A percentile compares a stretch with the other conserved stretches of the same genome.
These are phyloP conservation scores for Pyrrhoderma noxium DNA, from an alignment of 1,284 basidiomycete species.

Conservation along the genomic window DNA sequence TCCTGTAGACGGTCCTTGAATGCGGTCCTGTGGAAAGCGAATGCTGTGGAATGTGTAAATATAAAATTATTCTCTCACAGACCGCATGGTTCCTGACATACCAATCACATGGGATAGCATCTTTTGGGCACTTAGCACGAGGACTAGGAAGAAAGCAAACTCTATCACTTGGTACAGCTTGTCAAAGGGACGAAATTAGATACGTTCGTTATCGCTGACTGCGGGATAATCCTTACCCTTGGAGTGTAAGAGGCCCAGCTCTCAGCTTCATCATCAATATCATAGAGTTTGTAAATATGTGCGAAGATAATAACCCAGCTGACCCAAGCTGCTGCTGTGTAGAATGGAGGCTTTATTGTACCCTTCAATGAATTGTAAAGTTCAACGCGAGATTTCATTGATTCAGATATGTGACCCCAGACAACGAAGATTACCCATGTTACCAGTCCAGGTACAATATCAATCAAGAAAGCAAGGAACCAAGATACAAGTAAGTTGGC, in stretches of 20 bases:
- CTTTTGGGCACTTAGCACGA: conserved; percentile 52
- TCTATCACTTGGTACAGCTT: conserved; percentile 51
- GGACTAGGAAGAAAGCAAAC: conserved; percentile 62
- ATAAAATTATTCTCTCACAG: not conserved
- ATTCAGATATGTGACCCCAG: conserved; percentile 72
- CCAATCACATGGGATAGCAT: conserved; percentile 61
- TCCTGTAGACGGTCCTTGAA: conserved; percentile 65
- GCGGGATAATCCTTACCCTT: conserved; percentile 24
- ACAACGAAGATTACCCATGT: conserved; percentile 45
- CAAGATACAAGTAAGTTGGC: conserved; percentile 69
- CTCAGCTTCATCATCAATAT: conserved; percentile 30
- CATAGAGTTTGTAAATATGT: conserved; percentile 51
- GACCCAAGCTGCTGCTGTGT: conserved; percentile 56
- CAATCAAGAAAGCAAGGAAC: conserved; percentile 63
- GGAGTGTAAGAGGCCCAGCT: conserved; percentile 55
- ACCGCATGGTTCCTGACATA: conserved; percentile 19
- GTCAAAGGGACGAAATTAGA: not conserved
- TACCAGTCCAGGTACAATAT: conserved; percentile 51
- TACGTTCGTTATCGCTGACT: not conserved
- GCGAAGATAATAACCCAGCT: conserved; percentile 67
- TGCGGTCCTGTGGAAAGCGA: conserved; percentile 69
- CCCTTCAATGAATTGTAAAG: conserved; percentile 62
- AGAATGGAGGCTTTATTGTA: conserved; percentile 60
- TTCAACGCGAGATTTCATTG: conserved; percentile 56
- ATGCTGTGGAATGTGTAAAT: conserved; percentile 32